Evolutionary conservation across 2,329 filamentous ascomycete genomes (phyloP), one percentile per base, ranked within the genome.

Genomic region (Microdochium bolleyi): DNA sequence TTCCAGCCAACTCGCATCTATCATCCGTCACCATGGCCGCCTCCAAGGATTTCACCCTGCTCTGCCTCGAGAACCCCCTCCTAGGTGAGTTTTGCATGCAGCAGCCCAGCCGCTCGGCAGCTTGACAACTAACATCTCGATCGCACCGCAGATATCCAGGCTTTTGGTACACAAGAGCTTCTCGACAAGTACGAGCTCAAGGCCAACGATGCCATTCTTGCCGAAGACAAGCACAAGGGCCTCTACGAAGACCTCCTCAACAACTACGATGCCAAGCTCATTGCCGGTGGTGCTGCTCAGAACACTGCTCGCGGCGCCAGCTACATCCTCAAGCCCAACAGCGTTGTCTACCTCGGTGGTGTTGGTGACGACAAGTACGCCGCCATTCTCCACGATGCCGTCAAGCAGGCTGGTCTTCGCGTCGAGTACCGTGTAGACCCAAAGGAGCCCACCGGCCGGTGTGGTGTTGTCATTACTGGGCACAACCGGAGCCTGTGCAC

Each of bases 361-460:
- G 90, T 95, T 54, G 94, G 94, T 61, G 85, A 92, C 66, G 94
- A 99, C 80, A 94, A 96, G 77, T 96, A 95, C 73, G 89, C 91
- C 63, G 87, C 92, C 58, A 91, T 87, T 64, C 86, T 99, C 56
- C 82, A 84, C 64, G 85, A 94, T 61, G 90, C 92, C 66, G 92
- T 91, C 72, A 84, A 87, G 73, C 78, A 90, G 66, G 92, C 88
- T 61, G 94, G 94, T 64, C 85, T 97, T 58, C 87, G 90, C 65
- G 91, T 94, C 62, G 91, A 96, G 77, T 99, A 99, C 80, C 89
- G 89, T 60, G 85, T 96, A 66, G 92, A 97, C 69, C 82, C 88
- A 63, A 80, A 83, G 67, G 78, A 86, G 62, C 86, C 89, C 59
- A 99, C 94, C 34, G 94, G 94, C 63, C 89, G 92, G 66, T 99